Conservation (phyloP, 768 basidiomycete species). For the Kwoniella heveanensis region DNA sequence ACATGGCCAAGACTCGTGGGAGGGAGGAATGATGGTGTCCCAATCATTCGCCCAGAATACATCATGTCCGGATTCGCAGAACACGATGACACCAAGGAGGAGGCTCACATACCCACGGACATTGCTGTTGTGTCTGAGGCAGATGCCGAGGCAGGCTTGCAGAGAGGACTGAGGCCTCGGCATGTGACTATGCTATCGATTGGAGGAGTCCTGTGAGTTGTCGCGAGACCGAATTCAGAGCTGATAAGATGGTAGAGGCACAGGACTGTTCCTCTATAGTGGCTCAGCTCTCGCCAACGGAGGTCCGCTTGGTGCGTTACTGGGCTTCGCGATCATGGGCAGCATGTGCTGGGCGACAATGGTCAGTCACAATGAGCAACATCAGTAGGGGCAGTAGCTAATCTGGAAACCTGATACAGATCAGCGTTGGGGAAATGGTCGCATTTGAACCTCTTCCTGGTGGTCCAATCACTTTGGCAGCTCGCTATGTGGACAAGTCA, state of each 20-base stretch:
- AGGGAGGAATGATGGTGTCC: no score
- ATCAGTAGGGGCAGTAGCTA: not conserved
- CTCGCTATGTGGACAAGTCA: slow-evolving; percentile 61
- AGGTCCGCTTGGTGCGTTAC: slow-evolving; percentile 45
- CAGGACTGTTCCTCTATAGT: slow-evolving; percentile 65
- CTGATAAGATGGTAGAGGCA: slow-evolving; percentile 5
- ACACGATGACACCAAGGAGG: no score
- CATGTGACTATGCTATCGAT: slow-evolving; percentile 6
- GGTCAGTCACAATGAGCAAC: no score
- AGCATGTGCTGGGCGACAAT: not conserved
- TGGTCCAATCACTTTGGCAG: slow-evolving; percentile 13
- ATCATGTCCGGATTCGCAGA: no score
- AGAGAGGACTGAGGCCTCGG: slow-evolving; percentile 7
- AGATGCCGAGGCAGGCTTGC: not conserved
- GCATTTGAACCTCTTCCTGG: slow-evolving; percentile 15
- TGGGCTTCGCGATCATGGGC: slow-evolving; percentile 40
- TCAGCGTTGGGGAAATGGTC: slow-evolving; percentile 31
- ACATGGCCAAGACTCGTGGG: no score
- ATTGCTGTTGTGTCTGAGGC: no score
- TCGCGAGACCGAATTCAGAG: not conserved
- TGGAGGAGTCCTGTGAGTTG: slow-evolving; percentile 2
- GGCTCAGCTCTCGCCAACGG: slow-evolving; percentile 53
- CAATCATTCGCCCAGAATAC: no score
- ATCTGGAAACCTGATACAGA: slow-evolving; percentile 2
- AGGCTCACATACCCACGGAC: no score